A percentile compares a stretch with the other conserved stretches of the same genome.
These are phyloP conservation scores for Chaetomium tenue DNA, from an alignment of 495 filamentous ascomycete genomes.

Conservation along the genomic window DNA sequence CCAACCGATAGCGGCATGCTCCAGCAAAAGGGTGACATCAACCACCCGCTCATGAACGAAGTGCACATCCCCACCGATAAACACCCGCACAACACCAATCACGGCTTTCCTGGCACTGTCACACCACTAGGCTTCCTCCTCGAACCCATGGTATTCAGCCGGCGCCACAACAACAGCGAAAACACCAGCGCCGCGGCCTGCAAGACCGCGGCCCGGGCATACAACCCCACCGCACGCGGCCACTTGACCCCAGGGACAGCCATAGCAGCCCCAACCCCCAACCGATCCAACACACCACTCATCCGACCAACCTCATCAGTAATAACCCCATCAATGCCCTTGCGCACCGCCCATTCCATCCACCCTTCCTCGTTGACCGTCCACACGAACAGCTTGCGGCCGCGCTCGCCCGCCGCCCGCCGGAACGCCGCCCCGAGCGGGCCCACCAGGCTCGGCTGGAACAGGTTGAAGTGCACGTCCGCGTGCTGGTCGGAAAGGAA, in stretches of 20 bases:
- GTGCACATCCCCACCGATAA: background rate
- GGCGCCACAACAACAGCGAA: constrained; percentile 22
- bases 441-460: constrained; percentile 62
- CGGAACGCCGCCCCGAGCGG: constrained; percentile 63
- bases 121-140: constrained; percentile 1
- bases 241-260: background rate
- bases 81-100: background rate
- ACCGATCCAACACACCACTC: constrained; percentile 43
- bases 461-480: constrained; percentile 70
- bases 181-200: constrained; percentile 24
- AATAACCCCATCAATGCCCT: constrained; percentile 53
- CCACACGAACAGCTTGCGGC: constrained; percentile 69
- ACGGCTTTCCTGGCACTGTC: background rate
- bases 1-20: background rate
- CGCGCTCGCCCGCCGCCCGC: constrained; percentile 52
- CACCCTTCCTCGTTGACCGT: constrained; percentile 72
- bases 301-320: constrained; percentile 57
- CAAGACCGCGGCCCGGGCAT: constrained; percentile 23
- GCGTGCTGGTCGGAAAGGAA: constrained; percentile 56
- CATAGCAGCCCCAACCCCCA: constrained; percentile 1
- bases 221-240: constrained; percentile 18
- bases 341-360: constrained; percentile 37
- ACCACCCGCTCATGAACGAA: background rate
- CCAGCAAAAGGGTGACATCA: background rate
- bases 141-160: constrained; percentile 18